phyloP scores from a whole-genome alignment of 345 rosid species.

The Lenwebbia sp. region DNA sequence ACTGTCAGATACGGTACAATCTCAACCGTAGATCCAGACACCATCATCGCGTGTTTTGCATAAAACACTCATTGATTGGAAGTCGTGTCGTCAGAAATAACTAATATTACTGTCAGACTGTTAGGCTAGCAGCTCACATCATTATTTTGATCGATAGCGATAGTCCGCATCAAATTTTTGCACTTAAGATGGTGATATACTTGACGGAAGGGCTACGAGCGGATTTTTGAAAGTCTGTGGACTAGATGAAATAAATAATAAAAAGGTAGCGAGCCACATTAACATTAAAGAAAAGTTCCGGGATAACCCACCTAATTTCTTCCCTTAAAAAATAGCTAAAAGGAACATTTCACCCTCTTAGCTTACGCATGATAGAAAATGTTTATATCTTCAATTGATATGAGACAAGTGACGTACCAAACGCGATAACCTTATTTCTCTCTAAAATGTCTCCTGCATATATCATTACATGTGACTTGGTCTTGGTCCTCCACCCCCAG shows the following conservation, averaged over 20 bases:
- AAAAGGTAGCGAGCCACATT: background rate
- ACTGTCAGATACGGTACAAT: too few species aligned
- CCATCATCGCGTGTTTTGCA: too few species aligned
- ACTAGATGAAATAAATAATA: background rate
- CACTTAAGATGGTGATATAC: background rate
- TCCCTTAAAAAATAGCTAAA: background rate
- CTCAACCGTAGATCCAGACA: too few species aligned
- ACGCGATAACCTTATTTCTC: background rate
- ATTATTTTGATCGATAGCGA: too few species aligned
- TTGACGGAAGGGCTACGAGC: background rate
- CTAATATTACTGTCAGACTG: too few species aligned
- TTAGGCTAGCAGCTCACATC: too few species aligned
- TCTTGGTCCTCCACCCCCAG: background rate
- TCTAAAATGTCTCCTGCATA: background rate
- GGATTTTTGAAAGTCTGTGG: background rate
- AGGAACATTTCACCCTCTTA: background rate
- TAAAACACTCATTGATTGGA: too few species aligned
- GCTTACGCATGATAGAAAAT: background rate
- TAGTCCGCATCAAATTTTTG: background rate
- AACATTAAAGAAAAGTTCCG: background rate
- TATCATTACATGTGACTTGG: background rate
- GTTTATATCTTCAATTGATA: background rate
- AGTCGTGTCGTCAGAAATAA: too few species aligned
- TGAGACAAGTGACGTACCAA: background rate
- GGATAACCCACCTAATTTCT: background rate